Base-by-base conservation (phyloP, 2,329 filamentous ascomycete species). In the Dactylonectria estremocensis region DNA sequence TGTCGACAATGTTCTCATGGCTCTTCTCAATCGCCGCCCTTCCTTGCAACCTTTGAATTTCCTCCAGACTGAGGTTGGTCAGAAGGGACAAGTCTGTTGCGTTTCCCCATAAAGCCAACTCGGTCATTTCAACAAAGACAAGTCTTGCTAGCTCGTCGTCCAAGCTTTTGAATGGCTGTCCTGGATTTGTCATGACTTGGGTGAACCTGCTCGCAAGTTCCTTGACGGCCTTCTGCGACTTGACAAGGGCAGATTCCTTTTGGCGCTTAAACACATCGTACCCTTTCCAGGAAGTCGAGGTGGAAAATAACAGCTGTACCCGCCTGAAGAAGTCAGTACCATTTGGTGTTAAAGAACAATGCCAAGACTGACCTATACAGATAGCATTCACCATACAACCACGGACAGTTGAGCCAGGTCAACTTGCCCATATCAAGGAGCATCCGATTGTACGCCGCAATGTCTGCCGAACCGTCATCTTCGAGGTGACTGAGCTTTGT, bases 21-120 rank as follows among this genome's bases (percentile, higher is more conserved):
- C 88, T 85, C 72, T 91, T 90, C 24, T 28, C 24, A 53, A 90
- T 83, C 10, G 90, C 89, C 69, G 89, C 81, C 1, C 87, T 86
- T 20, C 90, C 90, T 78, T 93, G 91, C 11, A 92, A 81, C 72
- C 91, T 91, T 76, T 92, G 90, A 63, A 93, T 90, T 70, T 92
- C 90, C 68, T 92, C 90, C 72, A 91, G 90, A 13, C 87, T 87
- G 37, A 92, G 85, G 55, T 88, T 89, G 0, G 89, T 91, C 63
- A 92, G 81, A 9, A 92, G 86, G 0, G 88, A 91, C 3, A 92
- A 82, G 76, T 92, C 90, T 0, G 90, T 92, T 1, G 90, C 90
- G 75, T 92, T 92, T 2, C 90, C 90, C 90, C 90, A 92, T 1
- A 92, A 82, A 70, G 89, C 91, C 64, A 92, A 91, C 78, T 92